Evolutionary conservation across 768 basidiomycete species (phyloP).

Genomic region (Galerina sulciceps): DNA sequence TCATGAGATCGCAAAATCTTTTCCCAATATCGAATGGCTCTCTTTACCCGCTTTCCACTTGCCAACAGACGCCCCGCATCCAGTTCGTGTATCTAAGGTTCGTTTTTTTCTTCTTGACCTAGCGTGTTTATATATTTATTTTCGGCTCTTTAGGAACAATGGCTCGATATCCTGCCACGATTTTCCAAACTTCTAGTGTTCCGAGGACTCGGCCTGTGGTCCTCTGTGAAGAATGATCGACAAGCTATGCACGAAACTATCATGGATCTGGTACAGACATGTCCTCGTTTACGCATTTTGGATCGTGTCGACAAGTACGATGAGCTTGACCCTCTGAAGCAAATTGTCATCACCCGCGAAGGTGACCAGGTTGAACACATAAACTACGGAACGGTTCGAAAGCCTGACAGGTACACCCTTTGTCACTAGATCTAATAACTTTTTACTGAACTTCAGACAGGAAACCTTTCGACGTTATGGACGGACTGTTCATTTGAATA

Average conservation of each 20-base stretch:
- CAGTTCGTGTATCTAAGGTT: constrained; percentile 30
- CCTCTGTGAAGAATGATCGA: constrained; percentile 37
- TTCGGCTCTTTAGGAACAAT: constrained; percentile 33
- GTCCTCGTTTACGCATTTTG: constrained; percentile 45
- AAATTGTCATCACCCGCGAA: constrained; percentile 43
- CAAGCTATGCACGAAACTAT: constrained; percentile 46
- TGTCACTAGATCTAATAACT: background rate
- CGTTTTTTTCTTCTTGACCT: constrained; percentile 10
- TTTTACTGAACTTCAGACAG: constrained; percentile 4
- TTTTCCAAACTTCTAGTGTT: constrained; percentile 49
- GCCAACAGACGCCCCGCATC: constrained; percentile 23
- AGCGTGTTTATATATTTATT: background rate
- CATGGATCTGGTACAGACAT: constrained; percentile 39
- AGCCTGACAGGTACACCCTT: constrained; percentile 28
- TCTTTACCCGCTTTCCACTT: constrained; percentile 35
- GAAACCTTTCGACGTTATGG: constrained; percentile 27
- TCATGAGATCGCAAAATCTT: constrained; percentile 36
- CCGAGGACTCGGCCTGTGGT: constrained; percentile 47
- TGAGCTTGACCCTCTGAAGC: constrained; percentile 34
- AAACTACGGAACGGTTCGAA: constrained; percentile 35
- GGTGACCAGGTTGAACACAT: constrained; percentile 32
- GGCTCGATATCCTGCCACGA: constrained; percentile 43
- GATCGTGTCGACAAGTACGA: constrained; percentile 43
- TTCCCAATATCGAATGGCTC: constrained; percentile 45
- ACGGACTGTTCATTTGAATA: constrained; percentile 31